Base-by-base conservation (phyloP, 768 basidiomycete genomes). In the Vararia minispora region DNA sequence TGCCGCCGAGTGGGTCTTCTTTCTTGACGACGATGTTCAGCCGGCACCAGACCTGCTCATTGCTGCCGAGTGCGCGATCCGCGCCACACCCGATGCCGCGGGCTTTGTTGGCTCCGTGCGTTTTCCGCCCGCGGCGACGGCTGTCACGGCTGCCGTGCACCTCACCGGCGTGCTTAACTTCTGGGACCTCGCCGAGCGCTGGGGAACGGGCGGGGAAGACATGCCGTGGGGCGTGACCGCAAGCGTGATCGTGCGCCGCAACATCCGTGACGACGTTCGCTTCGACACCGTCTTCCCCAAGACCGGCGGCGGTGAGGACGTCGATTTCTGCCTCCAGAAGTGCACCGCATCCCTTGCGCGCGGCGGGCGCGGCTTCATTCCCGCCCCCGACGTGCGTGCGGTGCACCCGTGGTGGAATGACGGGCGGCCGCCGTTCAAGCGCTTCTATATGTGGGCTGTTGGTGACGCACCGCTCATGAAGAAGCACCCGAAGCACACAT, bases 221-320 rank as follows among this genome's bases (percentile, higher is more conserved):
- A 48, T 76, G 26, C 74, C 76, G 0, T 78, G 76, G 76, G 75
- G 76, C 2, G 71, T 75, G 2, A 75, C 76, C 0, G 74, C 74
- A 1, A 76, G 75, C 46, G 61, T 77, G 13, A 66, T 76, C 17
- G 60, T 60, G 5, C 65, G 71, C 3, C 66, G 71, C 18, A 61
- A 64, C 42, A 50, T 59, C 24, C 46, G 58, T 2, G 72, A 75
- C 31, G 62, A 57, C 0, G 60, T 75, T n/a, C 46, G 48, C 29
- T 79, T 61, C 47, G 61, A 68, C 45, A 49, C 60, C 12, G 51
- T 49, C 4, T 77, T 72, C 46, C 77, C 76, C 3, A 76, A 74
- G 55, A 79, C 74, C 4, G 73, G 75, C 1, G 74, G 76, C 3
- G 76, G 75, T 0, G 76, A 79, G 42, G 74, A 79, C 27, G 73